Evolutionary conservation across 192 early-diverging fungal species (phyloP), one percentile per base, ranked within the genome.

Genomic region (Dissophora globulifera): DNA sequence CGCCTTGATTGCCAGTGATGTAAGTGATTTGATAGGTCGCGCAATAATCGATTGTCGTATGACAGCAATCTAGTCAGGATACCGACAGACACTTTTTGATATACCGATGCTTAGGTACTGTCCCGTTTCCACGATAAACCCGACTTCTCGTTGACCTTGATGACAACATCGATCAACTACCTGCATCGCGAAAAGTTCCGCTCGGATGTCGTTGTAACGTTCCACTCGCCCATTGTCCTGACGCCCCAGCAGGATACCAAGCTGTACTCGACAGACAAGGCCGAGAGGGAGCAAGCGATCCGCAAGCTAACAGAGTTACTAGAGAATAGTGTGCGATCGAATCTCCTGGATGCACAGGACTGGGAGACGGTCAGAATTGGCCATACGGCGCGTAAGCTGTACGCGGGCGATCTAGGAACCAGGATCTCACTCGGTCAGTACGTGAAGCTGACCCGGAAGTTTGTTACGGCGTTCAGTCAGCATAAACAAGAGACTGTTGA

Each of bases 1-100:
- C 16, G 78, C 78, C 42, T 67, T 71, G 64, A 79, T 79, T 48
- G 79, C 79, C 30, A 80, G 79, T 50, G 79, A 80, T 64, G 78
- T 72, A 79, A 50, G 59, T 57, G n/a, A 45, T n/a, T n/a, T n/a
- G n/a, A n/a, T n/a, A n/a, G n/a, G n/a, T n/a, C n/a, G n/a, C n/a
- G n/a, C n/a, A n/a, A n/a, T n/a, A n/a, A n/a, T n/a, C n/a, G n/a
- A n/a, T n/a, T n/a, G n/a, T n/a, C n/a, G n/a, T n/a, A n/a, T n/a
- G n/a, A n/a, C n/a, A n/a, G n/a, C n/a, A n/a, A n/a, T n/a, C n/a
- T n/a, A n/a, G n/a, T n/a, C n/a, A n/a, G n/a, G n/a, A n/a, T n/a
- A n/a, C n/a, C n/a, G n/a, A n/a, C n/a, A n/a, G n/a, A n/a, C n/a
- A n/a, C n/a, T n/a, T n/a, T n/a, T n/a, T n/a, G n/a, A n/a, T n/a